These are phyloP conservation scores for Russula foetens DNA, from an alignment of 768 basidiomycete genomes.

Conservation along the genomic window DNA sequence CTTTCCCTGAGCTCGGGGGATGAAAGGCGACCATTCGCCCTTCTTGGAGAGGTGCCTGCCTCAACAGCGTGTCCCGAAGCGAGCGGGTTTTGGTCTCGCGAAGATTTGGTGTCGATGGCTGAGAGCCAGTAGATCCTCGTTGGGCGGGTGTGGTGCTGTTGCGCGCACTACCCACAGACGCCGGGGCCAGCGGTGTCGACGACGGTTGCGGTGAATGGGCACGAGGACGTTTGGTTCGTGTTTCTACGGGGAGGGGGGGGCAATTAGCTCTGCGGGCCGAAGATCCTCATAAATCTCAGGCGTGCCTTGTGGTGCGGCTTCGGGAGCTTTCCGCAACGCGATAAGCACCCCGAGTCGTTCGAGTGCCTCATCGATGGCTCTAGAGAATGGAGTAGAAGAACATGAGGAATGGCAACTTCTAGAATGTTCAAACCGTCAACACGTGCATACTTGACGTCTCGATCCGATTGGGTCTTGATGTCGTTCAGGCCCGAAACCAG, in stretches of 20 bases:
- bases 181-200: constrained; percentile 29
- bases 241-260: constrained; percentile 23
- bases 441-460: constrained; percentile 49
- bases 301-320: constrained; percentile 40
- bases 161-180: constrained; percentile 30
- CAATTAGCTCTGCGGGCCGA: background rate
- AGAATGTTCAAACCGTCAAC: background rate
- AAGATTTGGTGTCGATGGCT: constrained; percentile 40
- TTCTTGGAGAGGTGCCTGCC: constrained; percentile 59
- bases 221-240: constrained; percentile 70
- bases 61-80: constrained; percentile 43
- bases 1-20: constrained; percentile 44
- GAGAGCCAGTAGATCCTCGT: constrained; percentile 49
- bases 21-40: constrained; percentile 80
- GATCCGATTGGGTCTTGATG: constrained; percentile 47
- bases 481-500: constrained; percentile 54
- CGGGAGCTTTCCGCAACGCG: constrained; percentile 65
- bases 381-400: constrained; percentile 24
- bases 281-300: background rate
- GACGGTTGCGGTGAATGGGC: constrained; percentile 58
- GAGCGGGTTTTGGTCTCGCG: constrained; percentile 61
- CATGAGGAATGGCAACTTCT: background rate
- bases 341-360: constrained; percentile 64
- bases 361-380: constrained; percentile 63
- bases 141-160: constrained; percentile 51